Conservation (phyloP, 257 asterid genomes). For the Voacanga thouarsii region DNA sequence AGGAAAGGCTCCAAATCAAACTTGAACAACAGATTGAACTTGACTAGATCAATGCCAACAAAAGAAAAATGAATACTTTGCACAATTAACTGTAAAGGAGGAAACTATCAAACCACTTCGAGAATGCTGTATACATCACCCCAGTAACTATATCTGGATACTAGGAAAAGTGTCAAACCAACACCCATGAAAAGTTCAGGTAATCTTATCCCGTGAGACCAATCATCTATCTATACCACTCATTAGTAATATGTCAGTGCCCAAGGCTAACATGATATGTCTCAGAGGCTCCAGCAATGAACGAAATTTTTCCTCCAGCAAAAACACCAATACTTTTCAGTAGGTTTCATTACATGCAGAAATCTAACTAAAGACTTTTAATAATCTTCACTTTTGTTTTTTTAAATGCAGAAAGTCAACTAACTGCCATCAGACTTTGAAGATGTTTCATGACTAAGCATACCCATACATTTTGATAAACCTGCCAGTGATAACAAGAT, state of each 20-base stretch:
- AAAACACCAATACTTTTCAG: background rate
- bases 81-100: background rate
- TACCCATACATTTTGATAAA: background rate
- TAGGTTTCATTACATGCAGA: background rate
- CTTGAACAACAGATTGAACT: background rate
- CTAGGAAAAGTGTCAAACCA: background rate
- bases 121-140: background rate
- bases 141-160: background rate
- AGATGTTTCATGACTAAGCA: background rate
- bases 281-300: background rate
- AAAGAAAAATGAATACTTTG: no score
- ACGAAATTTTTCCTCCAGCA: background rate
- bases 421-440: background rate
- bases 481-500: background rate
- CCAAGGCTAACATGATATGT: background rate
- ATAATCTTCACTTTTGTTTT: background rate
- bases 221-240: background rate
- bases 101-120: background rate
- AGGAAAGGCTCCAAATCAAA: background rate
- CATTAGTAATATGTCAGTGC: background rate
- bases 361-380: background rate
- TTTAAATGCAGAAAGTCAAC: background rate
- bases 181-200: background rate
- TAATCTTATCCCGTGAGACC: background rate
- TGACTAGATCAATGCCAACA: background rate